Evolutionary conservation across 2,329 filamentous ascomycete species (phyloP), one percentile per base, ranked within the genome.

Genomic region (Colletotrichum sp.): DNA sequence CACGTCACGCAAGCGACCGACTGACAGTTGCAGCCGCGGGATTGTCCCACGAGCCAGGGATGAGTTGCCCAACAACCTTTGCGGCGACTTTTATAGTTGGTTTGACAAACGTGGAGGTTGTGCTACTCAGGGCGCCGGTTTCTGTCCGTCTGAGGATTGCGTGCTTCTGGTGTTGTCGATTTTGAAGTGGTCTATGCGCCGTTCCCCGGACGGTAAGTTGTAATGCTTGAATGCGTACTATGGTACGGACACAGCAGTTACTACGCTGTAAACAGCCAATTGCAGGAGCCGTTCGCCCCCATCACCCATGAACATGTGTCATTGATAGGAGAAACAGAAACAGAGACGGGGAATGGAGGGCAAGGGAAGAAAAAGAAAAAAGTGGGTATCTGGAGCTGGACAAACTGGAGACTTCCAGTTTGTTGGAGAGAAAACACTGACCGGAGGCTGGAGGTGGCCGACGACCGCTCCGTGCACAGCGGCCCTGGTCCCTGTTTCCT

Each of bases 81-180:
- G 57, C 74, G 34, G 65, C 74, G 49, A 55, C 21, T 66, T 24
- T 52, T 74, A 69, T 73, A 72, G 65, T 76, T 76, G 68, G 69
- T 75, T 74, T 67, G 44, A 39, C 57, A 72, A 69, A 59, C 52
- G 12, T 55, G 13, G n/a, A 28, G 44, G 55, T 24, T 21, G 15
- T 67, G 36, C 36, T 49, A 62, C 63, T 32, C 55, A 62, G 21
- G 52, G 39, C 71, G 34, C 44, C 62, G 57, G 30, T 67, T 39
- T 21, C 28, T 66, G 44, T 52, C 26, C 63, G 44, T 52, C 44
- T 52, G n/a, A 21, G 59, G n/a, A 63, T 65, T 44, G 32, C 62
- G n/a, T 64, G 62, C 34, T 36, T 44, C 28, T 64, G n/a, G 30
- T 39, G 36, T 18, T 32, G 32, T 64, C 24, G 21, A 39, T 32